Evolutionary conservation across 1,284 basidiomycete genomes (phyloP).

Genomic region (Athelia psychrophila): DNA sequence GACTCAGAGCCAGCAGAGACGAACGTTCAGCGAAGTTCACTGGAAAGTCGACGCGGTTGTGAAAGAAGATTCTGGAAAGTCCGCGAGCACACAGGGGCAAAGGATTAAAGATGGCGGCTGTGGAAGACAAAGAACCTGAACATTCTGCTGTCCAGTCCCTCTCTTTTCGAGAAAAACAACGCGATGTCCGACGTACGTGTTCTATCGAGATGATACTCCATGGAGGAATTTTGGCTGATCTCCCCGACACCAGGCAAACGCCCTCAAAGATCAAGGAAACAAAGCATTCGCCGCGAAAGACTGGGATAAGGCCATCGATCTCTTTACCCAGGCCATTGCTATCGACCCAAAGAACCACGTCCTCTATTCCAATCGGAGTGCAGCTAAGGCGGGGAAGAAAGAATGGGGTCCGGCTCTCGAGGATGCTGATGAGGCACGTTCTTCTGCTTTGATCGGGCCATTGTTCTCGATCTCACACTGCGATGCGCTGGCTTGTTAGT

Average conservation of each 20-base stretch:
- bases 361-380: slow-evolving; percentile 91
- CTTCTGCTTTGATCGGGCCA: slow-evolving; percentile 8
- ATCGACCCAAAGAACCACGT: slow-evolving; percentile 86
- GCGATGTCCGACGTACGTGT: slow-evolving; percentile 36
- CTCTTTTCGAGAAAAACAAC: neutral
- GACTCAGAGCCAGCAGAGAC: too few relatives aligned
- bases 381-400: slow-evolving; percentile 83
- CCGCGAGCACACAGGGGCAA: neutral
- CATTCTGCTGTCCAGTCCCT: neutral
- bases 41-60: neutral
- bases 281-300: slow-evolving; percentile 94
- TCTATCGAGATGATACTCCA: neutral
- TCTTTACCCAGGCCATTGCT: slow-evolving; percentile 87
- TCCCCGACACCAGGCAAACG: slow-evolving; percentile 40
- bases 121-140: neutral
- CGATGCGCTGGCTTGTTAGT: slow-evolving; percentile 35
- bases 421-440: slow-evolving; percentile 86
- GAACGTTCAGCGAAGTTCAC: too few relatives aligned
- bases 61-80: slow-evolving; percentile 1
- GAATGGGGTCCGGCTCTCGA: slow-evolving; percentile 77
- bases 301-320: slow-evolving; percentile 84
- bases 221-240: neutral
- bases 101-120: neutral
- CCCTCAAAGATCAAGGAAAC: slow-evolving; percentile 93
- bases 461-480: slow-evolving; percentile 5